Conservation (phyloP, 768 basidiomycete species). For the Strobilomyces dryophilus region DNA sequence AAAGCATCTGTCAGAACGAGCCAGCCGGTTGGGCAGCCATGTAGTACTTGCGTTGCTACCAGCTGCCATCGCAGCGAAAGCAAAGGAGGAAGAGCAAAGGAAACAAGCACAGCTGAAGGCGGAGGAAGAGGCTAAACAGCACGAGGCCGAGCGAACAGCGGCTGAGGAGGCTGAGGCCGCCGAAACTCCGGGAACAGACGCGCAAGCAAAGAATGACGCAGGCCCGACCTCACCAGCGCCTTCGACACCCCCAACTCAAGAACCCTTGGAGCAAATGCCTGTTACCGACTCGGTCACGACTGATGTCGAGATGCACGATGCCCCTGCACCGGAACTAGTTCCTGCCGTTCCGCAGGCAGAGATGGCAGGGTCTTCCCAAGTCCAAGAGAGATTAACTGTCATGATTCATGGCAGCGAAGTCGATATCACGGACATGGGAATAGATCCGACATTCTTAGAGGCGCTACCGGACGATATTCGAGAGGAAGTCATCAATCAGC, state of each 20-base stretch:
- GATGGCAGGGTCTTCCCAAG: conserved; percentile 31
- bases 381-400: conserved; percentile 73
- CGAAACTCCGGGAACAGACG: conserved; percentile 20
- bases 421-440: conserved; percentile 98
- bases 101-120: conserved; percentile 50
- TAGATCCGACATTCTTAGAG: conserved; percentile 96
- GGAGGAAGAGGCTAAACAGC: conserved; percentile 43
- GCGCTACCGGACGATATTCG: conserved; percentile 98
- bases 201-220: conserved; percentile 13
- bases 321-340: conserved; percentile 18
- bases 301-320: conserved; percentile 54
- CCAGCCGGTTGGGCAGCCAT: conserved; percentile 65
- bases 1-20: conserved; percentile 64
- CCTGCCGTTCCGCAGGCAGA: conserved; percentile 15
- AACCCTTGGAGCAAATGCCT: conserved; percentile 15
- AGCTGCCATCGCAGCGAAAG: conserved; percentile 61
- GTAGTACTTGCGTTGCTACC: conserved; percentile 73
- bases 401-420: conserved; percentile 89
- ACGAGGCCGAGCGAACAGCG: conserved; percentile 31
- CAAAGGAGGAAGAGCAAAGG: conserved; percentile 36
- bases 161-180: conserved; percentile 33
- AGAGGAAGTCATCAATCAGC: conserved; percentile 96
- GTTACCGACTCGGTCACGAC: conserved; percentile 29
- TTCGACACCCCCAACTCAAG: conserved; percentile 6
- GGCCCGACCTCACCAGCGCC: conserved; percentile 11